Evolutionary conservation across 2,329 filamentous ascomycete genomes (phyloP).

Genomic region (Aspergillus pseudoterreus): DNA sequence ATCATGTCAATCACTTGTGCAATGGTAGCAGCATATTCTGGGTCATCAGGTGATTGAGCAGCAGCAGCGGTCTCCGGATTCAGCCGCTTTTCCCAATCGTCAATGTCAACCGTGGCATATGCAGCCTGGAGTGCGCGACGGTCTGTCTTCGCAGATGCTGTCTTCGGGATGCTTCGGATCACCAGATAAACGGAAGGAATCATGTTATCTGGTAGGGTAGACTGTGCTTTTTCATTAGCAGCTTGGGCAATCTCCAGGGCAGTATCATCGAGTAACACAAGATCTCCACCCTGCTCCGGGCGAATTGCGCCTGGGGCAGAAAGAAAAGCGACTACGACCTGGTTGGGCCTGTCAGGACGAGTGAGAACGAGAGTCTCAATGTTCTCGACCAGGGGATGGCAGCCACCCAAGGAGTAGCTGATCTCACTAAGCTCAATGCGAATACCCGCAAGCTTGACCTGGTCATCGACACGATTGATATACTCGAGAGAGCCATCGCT

Average conservation of each 20-base stretch:
- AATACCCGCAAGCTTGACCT: constrained; percentile 26
- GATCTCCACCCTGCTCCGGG: constrained; percentile 1
- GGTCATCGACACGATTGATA: constrained; percentile 24
- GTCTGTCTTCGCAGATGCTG: constrained; percentile 32
- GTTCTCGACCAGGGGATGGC: constrained; percentile 27
- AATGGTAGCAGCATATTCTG: not conserved
- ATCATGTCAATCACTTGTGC: constrained; percentile 19
- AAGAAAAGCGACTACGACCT: constrained; percentile 35
- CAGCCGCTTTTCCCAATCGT: constrained; percentile 23
- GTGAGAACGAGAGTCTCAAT: constrained; percentile 30
- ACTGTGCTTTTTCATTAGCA: constrained; percentile 17
- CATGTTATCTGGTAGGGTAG: constrained; percentile 30
- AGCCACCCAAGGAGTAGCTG: constrained; percentile 30
- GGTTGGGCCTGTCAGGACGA: constrained; percentile 27
- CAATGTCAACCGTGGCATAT: constrained; percentile 25
- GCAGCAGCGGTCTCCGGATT: constrained; percentile 11
- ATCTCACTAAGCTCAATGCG: constrained; percentile 28
- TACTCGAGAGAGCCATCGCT: constrained; percentile 23
- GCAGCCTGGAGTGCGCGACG: constrained; percentile 24
- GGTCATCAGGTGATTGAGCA: not conserved
- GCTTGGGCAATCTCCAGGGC: constrained; percentile 21
- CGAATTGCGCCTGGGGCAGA: constrained; percentile 18
- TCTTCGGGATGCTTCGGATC: constrained; percentile 25
- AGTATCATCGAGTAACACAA: constrained; percentile 12
- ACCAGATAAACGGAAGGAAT: constrained; percentile 31